Base-by-base conservation (phyloP, 371 early-diverging fungal genomes). In the Mortierella sp. region DNA sequence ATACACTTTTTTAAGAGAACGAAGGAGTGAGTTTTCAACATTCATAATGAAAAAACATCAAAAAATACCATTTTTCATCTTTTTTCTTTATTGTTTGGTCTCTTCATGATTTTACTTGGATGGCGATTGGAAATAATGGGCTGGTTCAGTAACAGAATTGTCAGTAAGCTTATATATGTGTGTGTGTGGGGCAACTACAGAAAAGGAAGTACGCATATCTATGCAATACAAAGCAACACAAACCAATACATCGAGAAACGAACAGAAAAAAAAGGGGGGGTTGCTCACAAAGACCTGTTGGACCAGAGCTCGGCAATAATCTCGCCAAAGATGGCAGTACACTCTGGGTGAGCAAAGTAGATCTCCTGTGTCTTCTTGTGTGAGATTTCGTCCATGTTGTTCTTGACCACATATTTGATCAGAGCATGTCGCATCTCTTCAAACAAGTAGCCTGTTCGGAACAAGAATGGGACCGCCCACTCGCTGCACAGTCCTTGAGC, bases 401-500 rank as follows among this genome's bases (percentile, higher is more conserved):
- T 70, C 65, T 57, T 70, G 48, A 77, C 84, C 38, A 83, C 65
- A 65, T 45, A 83, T 28, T 54, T 72, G 74, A 83, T 72, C 50
- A 83, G 47, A 1, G 72, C 72, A 6, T 28, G 34, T 21, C 80
- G 57, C 70, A 83, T 28, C 24, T 74, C 80, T 28, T 76, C 72
- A 74, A 83, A 83, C 10, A 79, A 48, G 60, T 80, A 77, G 0
- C 74, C 84, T 4, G 84, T 83, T 28, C 84, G 55, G 75, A 80
- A 83, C 77, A 83, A 80, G 54, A 83, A 83, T 8, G 71, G 54
- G 3, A 83, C 73, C 24, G 75, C 84, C 84, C 84, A 83, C 2
- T 10, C 24, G 28, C 71, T 24, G 13, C 68, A n/a, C 60, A 83
- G 57, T 52, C 75, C 77, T 6, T 24, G 19, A 2, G 77, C 38